Base-by-base conservation (phyloP, 176 grass and related monocot genomes). In the Olyra latifolia region DNA sequence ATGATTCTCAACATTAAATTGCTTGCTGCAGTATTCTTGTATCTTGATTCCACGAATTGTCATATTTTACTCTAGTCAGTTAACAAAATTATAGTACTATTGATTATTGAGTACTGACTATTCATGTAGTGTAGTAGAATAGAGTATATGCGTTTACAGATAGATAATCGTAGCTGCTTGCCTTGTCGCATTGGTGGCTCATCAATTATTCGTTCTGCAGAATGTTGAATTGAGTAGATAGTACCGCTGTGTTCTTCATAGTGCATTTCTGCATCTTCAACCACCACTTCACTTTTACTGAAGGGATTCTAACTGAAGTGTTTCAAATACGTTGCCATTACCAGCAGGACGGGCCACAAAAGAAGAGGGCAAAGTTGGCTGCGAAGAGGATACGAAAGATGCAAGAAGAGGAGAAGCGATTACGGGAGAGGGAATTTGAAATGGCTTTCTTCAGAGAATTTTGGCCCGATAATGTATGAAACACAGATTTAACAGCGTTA, bases 381-480 rank as follows among this genome's bases (percentile, higher is more conserved):
- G 87, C 91, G 11, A 98, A 98, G 91, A 95, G 90, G 81, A 84
- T 89, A 62, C 72, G 71, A 56, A 98, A 93, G 55, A 80, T 98
- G 75, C 90, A 91, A 80, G 89, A 95, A 83, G 95, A 98, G 42
- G 95, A 98, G 61, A 92, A 95, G 78, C 50, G 75, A 11, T 77
- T 94, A 38, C 78, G 91, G 83, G 96, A 98, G 81, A 95, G n/a
- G 78, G 95, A 98, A 86, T 95, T 95, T 11, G 96, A 95, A 48
- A 87, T 87, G 54, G 90, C 92, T 43, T 98, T 93, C 78, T 95
- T 91, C 49, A 93, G 92, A 62, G 92, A 95, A 85, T 98, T 98
- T 77, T 98, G 96, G 96, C 96, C 96, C 8, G 92, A 98, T 22
- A 98, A 98, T 81, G 95, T 98, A 6, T 98, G 64, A 85, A 83